Base-by-base conservation (phyloP, 2,329 filamentous ascomycete genomes). In the Tolypocladium paradoxum region DNA sequence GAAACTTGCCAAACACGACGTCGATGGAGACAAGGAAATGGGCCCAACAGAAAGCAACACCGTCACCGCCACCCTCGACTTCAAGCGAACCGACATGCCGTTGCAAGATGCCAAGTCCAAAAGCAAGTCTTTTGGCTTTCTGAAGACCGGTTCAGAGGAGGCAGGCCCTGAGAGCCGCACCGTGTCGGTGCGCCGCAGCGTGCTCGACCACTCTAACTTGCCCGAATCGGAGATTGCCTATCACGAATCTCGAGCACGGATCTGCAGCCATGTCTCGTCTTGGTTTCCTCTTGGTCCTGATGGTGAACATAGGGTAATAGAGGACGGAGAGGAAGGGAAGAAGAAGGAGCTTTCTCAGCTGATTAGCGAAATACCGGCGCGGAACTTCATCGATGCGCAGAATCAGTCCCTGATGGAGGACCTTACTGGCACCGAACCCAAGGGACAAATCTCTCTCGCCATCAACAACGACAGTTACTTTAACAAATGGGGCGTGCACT, bases 401-500 rank as follows among this genome's bases (percentile, higher is more conserved):
- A 80, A 79, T 57, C 56, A 55, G 5, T 75, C 76, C 0, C 67
- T 84, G 2, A 62, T 78, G 54, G 61, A 71, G 29, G 81, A 84
- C 53, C 66, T 84, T 11, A 61, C 59, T 7, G 73, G 72, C 6
- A 54, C 67, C 2, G 64, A 69, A 2, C 70, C 74, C 2, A 62
- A 67, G 2, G 79, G 79, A 2, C 78, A 83, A 56, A 68, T 82
- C 20, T 66, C 64, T 6, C 63, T 80, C 18, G 79, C 79, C 0
- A 60, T 82, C 2, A 63, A 65, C 2, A 60, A 58, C 0, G 20
- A 53, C 0, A 54, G 60, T 0, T 74, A 73, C 58, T 81, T 75
- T 57, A 4, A 37, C 2, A 71, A 65, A 62, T 85, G 81, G 82
- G 81, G 81, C 8, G 60, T 62, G 6, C 80, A 84, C 62, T 85